A percentile compares a stretch with the other conserved stretches of the same genome.
Evolutionary conservation across 2,329 filamentous ascomycete genomes (phyloP).

Genomic region (Monilinia fructicola): DNA sequence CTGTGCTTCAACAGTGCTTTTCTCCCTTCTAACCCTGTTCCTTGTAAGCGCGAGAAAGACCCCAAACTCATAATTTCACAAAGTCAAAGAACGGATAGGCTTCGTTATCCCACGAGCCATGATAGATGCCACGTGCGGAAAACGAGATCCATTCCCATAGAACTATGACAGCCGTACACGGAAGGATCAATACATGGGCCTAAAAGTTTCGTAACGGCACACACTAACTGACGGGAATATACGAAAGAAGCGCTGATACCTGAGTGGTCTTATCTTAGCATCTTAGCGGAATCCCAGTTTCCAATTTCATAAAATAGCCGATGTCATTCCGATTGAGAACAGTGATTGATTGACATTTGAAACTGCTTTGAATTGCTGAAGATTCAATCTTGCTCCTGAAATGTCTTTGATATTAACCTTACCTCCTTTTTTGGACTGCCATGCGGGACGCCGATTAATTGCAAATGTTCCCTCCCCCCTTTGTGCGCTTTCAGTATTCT

Average conservation of each 20-base stretch:
- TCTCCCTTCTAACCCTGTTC: background rate
- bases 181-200: conserved; percentile 11
- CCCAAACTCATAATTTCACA: conserved; percentile 7
- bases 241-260: conserved; percentile 15
- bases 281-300: background rate
- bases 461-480: background rate
- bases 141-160: conserved; percentile 1
- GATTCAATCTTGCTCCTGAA: background rate
- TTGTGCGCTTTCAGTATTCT: background rate
- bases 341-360: background rate
- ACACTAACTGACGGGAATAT: background rate
- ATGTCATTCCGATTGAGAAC: background rate
- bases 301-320: background rate
- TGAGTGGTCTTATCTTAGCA: conserved; percentile 6
- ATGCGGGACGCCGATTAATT: background rate
- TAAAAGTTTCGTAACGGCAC: background rate
- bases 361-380: background rate
- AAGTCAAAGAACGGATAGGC: background rate
- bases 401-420: background rate
- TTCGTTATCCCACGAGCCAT: conserved; percentile 5
- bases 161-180: background rate
- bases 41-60: conserved; percentile 5
- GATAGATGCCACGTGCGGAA: conserved; percentile 9
- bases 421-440: background rate
- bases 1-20: conserved; percentile 6